Base-by-base conservation (phyloP, 129 eudicot species). In the Rutidosis leptorrhynchoides region DNA sequence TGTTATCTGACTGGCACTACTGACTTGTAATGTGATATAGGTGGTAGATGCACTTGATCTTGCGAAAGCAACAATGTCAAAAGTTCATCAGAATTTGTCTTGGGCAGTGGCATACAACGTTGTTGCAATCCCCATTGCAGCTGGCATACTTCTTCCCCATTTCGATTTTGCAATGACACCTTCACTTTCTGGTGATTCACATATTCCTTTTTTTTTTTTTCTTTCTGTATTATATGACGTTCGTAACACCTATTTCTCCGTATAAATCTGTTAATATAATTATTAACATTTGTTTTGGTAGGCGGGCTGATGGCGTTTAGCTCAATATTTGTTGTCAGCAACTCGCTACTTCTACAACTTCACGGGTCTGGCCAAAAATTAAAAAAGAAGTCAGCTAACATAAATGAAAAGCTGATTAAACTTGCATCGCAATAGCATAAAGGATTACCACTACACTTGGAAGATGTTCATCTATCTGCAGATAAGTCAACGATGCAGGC, bases 101-200 rank as follows among this genome's bases (percentile, higher is more conserved):
- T 91, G 97, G 97, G 97, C 97, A 21, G 96, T 91, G 26, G 97
- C 94, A 35, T 91, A 91, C 78, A 91, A 91, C 64, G 77, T 85
- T 73, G 80, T 91, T 54, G 93, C 94, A 11, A 82, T 91, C 65
- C 97, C 97, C 45, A 66, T 91, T 72, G 97, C 97, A 53, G 96
- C 97, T 40, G 96, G 97, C 9, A 52, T 83, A 14, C 72, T 91
- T 42, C 96, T 91, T 81, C 97, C 97, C 32, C 83, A 85, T 49
- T 87, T 87, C 52, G 90, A 91, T 83, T 91, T 87, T 74, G 97
- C 97, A 29, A 91, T 91, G 97, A 91, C 97, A 14, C 97, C 97
- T 65, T 91, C 97, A 40, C 83, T 91, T 72, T 91, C 97, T 69
- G 97, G 97, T 87, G 17, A 71, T 74, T 49, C 25, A 29, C 3